These are phyloP conservation scores for Schizothecium vesticola DNA, from an alignment of 495 filamentous ascomycete species.

Conservation along the genomic window DNA sequence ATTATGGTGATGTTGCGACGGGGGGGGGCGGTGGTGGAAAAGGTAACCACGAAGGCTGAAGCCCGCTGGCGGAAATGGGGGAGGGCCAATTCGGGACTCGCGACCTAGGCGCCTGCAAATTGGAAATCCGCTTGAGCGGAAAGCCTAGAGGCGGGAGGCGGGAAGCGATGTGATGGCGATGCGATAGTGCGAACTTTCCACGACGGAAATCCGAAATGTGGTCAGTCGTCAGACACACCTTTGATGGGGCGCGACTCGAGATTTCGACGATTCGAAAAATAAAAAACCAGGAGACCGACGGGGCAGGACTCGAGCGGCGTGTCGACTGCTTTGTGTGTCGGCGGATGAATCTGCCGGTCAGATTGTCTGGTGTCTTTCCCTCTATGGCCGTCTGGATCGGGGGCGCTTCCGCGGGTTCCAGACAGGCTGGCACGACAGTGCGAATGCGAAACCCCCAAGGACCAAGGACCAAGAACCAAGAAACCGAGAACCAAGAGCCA, in stretches of 20 bases:
- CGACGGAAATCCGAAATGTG: neutral
- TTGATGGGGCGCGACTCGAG: neutral
- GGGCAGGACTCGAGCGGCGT: neutral
- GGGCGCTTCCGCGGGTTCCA: conserved; percentile 12
- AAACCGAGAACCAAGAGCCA: neutral
- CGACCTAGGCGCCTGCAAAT: conserved; percentile 15
- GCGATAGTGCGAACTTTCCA: neutral
- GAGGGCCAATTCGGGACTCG: neutral
- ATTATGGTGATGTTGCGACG: conserved; percentile 6
- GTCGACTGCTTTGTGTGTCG: neutral
- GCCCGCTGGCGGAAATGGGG: conserved; percentile 17
- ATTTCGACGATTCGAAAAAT: neutral
- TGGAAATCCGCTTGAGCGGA: conserved; percentile 10
- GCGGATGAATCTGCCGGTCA: neutral
- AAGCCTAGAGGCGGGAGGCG: conserved; percentile 9
- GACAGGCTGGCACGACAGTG: conserved; percentile 18
- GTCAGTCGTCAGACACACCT: too few relatives aligned
- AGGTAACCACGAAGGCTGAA: conserved; percentile 1
- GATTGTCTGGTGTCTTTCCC: neutral
- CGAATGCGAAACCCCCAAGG: conserved; percentile 8
- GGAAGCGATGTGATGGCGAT: conserved; percentile 1
- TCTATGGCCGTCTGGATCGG: neutral
- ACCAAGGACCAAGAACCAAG: conserved; percentile 1
- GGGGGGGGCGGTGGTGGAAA: neutral
- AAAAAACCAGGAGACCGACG: neutral